Conservation (phyloP, 2,329 filamentous ascomycete species). For the Botrytis byssoidea region DNA sequence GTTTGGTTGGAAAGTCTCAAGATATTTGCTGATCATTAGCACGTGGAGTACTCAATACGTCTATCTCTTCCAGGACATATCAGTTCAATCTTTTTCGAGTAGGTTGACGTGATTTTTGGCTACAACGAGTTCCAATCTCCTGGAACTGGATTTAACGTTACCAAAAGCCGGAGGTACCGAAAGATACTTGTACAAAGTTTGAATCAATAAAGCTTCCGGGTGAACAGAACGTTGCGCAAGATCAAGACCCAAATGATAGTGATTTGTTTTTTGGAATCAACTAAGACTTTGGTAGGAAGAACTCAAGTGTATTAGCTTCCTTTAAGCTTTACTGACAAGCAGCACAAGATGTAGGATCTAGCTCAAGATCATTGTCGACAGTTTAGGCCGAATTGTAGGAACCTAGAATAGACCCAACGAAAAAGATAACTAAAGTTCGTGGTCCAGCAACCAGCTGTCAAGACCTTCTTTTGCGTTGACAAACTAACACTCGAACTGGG, state of each 20-base stretch:
- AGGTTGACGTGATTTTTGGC: conserved; percentile 27
- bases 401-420: background rate
- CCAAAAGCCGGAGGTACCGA: conserved; percentile 28
- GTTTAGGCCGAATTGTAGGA: background rate
- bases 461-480: conserved; percentile 21
- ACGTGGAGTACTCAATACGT: conserved; percentile 21
- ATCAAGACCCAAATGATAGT: conserved; percentile 6
- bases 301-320: conserved; percentile 26
- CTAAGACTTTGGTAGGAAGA: conserved; percentile 20
- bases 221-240: conserved; percentile 27
- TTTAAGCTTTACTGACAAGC: conserved; percentile 29
- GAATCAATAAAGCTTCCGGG: conserved; percentile 27
- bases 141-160: conserved; percentile 29
- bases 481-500: conserved; percentile 15
- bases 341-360: conserved; percentile 24
- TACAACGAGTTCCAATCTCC: conserved; percentile 26
- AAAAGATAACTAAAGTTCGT: background rate
- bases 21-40: conserved; percentile 16
- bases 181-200: conserved; percentile 26
- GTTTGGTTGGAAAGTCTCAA: conserved; percentile 20
- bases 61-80: conserved; percentile 21
- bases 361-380: conserved; percentile 8
- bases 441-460: conserved; percentile 24
- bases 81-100: conserved; percentile 19
- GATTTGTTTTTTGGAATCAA: background rate